These are phyloP conservation scores for Colletotrichum graminicola DNA, from an alignment of 2,329 filamentous ascomycete genomes.

Conservation along the genomic window DNA sequence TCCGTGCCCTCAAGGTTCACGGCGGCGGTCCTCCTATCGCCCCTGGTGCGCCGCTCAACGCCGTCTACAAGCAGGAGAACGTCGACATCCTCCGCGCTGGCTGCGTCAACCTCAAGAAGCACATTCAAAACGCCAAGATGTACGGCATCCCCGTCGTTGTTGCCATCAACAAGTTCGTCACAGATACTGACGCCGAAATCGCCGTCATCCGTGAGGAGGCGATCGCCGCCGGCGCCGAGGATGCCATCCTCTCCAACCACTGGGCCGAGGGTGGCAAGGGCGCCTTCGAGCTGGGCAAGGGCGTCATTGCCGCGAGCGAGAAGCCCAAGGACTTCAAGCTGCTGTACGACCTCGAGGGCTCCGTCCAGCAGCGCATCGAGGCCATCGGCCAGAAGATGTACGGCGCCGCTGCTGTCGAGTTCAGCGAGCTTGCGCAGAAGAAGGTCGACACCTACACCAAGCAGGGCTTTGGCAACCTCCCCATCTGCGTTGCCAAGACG, in stretches of 20 bases:
- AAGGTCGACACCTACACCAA: conserved; percentile 96
- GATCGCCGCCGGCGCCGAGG: conserved; percentile 90
- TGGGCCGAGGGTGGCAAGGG: conserved; percentile 96
- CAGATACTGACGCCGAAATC: conserved; percentile 93
- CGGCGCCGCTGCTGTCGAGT: conserved; percentile 88
- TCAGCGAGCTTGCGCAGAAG: conserved; percentile 93
- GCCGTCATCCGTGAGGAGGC: conserved; percentile 91
- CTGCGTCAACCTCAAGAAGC: conserved; percentile 95
- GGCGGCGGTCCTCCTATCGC: conserved; percentile 95
- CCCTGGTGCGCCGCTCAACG: conserved; percentile 84
- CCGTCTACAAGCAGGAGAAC: conserved; percentile 94
- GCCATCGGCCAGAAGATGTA: conserved; percentile 94
- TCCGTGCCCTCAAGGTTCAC: conserved; percentile 96
- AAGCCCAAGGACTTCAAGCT: conserved; percentile 90
- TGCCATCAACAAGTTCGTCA: conserved; percentile 96
- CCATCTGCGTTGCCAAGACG: conserved; percentile 98
- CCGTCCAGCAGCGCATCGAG: conserved; percentile 90
- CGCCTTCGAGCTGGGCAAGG: conserved; percentile 88
- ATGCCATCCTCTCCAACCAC: conserved; percentile 94
- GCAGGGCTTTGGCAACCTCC: conserved; percentile 92
- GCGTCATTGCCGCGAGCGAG: conserved; percentile 84
- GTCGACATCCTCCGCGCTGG: conserved; percentile 89
- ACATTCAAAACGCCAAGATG: conserved; percentile 88
- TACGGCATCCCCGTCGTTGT: conserved; percentile 96
- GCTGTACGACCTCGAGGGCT: conserved; percentile 83